Evolutionary conservation across 2,329 filamentous ascomycete genomes (phyloP).

Genomic region (Arthrobotrys pseudoclavata): DNA sequence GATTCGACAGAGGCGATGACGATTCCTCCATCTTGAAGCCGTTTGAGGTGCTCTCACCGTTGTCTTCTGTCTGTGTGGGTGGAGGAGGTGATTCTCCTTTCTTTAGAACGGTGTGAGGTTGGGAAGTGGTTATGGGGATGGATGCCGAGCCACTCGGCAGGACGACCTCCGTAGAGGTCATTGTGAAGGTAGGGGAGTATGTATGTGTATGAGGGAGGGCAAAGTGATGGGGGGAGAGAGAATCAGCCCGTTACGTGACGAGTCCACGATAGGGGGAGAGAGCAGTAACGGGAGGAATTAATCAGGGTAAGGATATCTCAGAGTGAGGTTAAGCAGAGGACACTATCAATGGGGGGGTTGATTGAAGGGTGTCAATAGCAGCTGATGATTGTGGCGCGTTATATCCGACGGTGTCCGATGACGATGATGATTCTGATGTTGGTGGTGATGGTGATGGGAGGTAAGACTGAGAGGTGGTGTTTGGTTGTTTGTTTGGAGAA

Average conservation of each 20-base stretch:
- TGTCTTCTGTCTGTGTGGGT: conserved; percentile 13
- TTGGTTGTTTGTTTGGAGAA: neutral
- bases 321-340: neutral
- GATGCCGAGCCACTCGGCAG: conserved; percentile 40
- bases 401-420: neutral
- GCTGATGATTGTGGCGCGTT: conserved; percentile 16
- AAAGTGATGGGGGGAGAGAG: neutral
- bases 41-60: conserved; percentile 10
- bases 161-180: conserved; percentile 50
- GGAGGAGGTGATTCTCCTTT: conserved; percentile 14
- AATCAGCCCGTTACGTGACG: conserved; percentile 8
- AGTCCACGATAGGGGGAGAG: conserved; percentile 4
- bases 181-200: conserved; percentile 19
- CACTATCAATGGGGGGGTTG: conserved; percentile 1
- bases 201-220: neutral
- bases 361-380: conserved; percentile 12
- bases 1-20: conserved; percentile 48
- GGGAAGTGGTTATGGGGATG: conserved; percentile 7
- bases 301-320: neutral
- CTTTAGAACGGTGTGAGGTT: conserved; percentile 20
- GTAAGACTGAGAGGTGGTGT: neutral
- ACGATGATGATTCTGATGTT: neutral
- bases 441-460: neutral
- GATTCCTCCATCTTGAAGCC: conserved; percentile 48
- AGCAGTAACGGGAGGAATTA: neutral